Conservation (phyloP, 2,329 filamentous ascomycete genomes). For the Alternaria sp. region DNA sequence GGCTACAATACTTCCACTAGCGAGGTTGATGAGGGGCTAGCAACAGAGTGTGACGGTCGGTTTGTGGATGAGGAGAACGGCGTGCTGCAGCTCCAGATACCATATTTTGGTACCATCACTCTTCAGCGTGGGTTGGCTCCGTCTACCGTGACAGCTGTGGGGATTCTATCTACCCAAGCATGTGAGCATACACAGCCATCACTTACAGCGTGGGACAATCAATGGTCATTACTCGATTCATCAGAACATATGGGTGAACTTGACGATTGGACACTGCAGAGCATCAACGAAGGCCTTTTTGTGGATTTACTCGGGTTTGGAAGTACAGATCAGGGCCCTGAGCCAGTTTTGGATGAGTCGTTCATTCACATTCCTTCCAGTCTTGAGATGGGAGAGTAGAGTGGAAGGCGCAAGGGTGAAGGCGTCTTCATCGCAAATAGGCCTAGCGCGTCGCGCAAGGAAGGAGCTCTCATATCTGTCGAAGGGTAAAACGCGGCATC, state of each 20-base stretch:
- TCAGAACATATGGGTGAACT: not conserved
- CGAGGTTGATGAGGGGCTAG: constrained; percentile 10
- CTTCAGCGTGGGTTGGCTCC: constrained; percentile 21
- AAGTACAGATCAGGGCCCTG: not conserved
- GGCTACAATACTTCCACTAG: constrained; percentile 19
- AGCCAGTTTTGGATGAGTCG: not conserved
- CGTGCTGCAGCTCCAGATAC: not conserved
- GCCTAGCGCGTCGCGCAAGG: not conserved
- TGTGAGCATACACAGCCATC: not conserved
- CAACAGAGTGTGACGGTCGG: too few relatives aligned
- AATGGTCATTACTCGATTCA: constrained; percentile 7
- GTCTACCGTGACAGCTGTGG: not conserved
- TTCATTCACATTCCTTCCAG: not conserved
- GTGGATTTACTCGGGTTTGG: constrained; percentile 10
- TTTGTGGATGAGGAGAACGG: too few relatives aligned
- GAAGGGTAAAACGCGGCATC: not conserved
- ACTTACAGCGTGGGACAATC: not conserved
- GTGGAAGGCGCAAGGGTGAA: too few relatives aligned
- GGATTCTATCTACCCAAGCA: not conserved
- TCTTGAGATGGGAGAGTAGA: not conserved
- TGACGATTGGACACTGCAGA: constrained; percentile 26
- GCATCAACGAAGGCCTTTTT: constrained; percentile 22
- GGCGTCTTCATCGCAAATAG: not conserved
- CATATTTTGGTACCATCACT: not conserved
- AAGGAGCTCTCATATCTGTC: not conserved